phyloP scores from a whole-genome alignment of 257 asterid genomes.

The Ligustrum vulgare region DNA sequence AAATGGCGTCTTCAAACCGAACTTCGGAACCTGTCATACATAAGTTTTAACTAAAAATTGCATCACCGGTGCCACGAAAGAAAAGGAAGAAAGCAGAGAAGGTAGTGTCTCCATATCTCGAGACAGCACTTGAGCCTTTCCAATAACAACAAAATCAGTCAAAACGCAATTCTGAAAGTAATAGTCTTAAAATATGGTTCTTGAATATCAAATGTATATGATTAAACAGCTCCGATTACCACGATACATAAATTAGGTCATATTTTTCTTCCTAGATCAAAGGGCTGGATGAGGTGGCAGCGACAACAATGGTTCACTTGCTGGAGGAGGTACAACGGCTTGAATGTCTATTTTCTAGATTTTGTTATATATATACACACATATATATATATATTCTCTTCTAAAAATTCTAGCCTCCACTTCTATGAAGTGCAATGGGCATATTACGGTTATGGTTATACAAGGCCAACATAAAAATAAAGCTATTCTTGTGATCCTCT shows the following conservation, averaged over 20 bases:
- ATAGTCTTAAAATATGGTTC: no score
- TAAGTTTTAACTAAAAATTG: constrained; percentile 20
- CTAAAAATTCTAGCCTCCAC: not conserved
- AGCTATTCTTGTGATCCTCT: not conserved
- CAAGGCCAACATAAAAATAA: not conserved
- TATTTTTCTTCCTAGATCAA: not conserved
- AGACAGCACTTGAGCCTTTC: no score
- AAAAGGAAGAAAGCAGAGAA: constrained; percentile 5
- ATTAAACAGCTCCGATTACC: not conserved
- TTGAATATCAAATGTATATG: not conserved
- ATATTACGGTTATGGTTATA: no score
- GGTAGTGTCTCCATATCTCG: not conserved
- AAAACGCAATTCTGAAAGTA: no score
- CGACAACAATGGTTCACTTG: no score
- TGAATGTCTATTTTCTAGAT: not conserved
- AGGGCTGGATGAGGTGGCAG: not conserved
- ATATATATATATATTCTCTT: not conserved
- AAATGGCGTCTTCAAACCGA: constrained; percentile 89
- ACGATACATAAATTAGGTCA: not conserved
- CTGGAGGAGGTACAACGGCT: not conserved
- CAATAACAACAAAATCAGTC: no score
- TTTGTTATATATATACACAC: no score
- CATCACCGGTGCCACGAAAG: constrained; percentile 5
- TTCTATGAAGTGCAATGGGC: not conserved
- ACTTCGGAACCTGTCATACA: constrained; percentile 63